A percentile compares a stretch with the other conserved stretches of the same genome.
These are phyloP conservation scores for Neurospora sp. DNA, from an alignment of 495 filamentous ascomycete genomes.

Conservation along the genomic window DNA sequence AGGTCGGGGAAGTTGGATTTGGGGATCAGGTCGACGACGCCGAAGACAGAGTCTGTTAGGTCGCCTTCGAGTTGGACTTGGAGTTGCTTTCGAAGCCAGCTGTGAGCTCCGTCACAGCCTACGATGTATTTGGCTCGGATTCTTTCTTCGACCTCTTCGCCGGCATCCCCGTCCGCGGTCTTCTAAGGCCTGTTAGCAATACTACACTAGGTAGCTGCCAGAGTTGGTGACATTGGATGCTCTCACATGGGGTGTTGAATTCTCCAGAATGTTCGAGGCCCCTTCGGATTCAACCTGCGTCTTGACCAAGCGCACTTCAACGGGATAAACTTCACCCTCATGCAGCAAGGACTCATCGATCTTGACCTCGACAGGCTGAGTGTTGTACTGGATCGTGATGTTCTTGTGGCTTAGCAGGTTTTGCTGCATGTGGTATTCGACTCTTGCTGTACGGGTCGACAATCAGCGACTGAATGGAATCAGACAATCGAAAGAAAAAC, in stretches of 20 bases:
- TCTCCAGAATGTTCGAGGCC: neutral
- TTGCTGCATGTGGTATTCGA: slow-evolving; percentile 27
- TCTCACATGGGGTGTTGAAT: neutral
- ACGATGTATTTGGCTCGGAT: slow-evolving; percentile 55
- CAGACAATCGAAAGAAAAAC: too few species aligned
- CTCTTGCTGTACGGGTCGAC: slow-evolving; percentile 17
- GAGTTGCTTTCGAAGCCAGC: slow-evolving; percentile 48
- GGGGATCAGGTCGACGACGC: slow-evolving; percentile 55
- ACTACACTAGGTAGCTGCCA: neutral
- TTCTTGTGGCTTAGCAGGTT: slow-evolving; percentile 13
- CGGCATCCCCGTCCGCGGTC: slow-evolving; percentile 24
- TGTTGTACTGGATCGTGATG: slow-evolving; percentile 41
- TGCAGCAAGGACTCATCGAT: slow-evolving; percentile 32
- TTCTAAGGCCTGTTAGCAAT: slow-evolving; percentile 21
- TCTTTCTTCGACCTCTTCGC: slow-evolving; percentile 5
- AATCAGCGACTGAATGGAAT: neutral
- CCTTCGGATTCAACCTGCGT: slow-evolving; percentile 12
- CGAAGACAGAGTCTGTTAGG: slow-evolving; percentile 51
- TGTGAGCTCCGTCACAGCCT: slow-evolving; percentile 59
- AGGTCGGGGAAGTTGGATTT: slow-evolving; percentile 66
- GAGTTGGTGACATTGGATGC: neutral
- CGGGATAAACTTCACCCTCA: slow-evolving; percentile 39
- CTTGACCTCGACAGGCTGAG: slow-evolving; percentile 34
- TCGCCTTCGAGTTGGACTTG: slow-evolving; percentile 45
- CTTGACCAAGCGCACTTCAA: slow-evolving; percentile 36